phyloP scores from a whole-genome alignment of 345 rosid genomes.

The Adansonia digitata region DNA sequence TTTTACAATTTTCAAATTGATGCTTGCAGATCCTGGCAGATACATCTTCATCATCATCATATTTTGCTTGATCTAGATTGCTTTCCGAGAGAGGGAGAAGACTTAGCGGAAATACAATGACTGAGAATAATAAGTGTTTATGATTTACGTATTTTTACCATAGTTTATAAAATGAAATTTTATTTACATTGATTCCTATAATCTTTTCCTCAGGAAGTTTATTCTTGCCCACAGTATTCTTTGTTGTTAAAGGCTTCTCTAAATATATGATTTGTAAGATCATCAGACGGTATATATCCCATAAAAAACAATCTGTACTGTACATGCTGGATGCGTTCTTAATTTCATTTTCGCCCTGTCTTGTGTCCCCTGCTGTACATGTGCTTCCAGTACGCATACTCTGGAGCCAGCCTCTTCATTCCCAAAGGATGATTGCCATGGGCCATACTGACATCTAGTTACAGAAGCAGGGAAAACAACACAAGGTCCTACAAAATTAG shows the following conservation, averaged over 20 bases:
- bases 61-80: constrained; percentile 63
- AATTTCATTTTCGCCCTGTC: constrained; percentile 41
- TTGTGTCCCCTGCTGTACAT: constrained; percentile 42
- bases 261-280: constrained; percentile 59
- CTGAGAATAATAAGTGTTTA: constrained; percentile 16
- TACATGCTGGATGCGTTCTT: constrained; percentile 47
- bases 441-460: constrained; percentile 38
- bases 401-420: constrained; percentile 40
- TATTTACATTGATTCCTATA: constrained; percentile 28
- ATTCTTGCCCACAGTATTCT: constrained; percentile 10
- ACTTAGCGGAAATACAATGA: constrained; percentile 18
- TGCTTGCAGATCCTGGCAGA: constrained; percentile 86
- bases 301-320: constrained; percentile 65
- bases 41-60: constrained; percentile 88
- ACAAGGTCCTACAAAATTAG: constrained; percentile 6
- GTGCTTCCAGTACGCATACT: constrained; percentile 52
- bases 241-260: constrained; percentile 13
- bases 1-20: constrained; percentile 4
- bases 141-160: constrained; percentile 4
- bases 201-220: constrained; percentile 13
- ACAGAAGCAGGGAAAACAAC: neutral
- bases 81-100: constrained; percentile 4
- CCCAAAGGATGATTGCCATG: constrained; percentile 35
- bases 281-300: constrained; percentile 84
- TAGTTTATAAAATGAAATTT: constrained; percentile 16